A percentile compares a stretch with the other conserved stretches of the same genome.
Evolutionary conservation across 345 rosid genomes (phyloP).

Genomic region (Acer negundo): DNA sequence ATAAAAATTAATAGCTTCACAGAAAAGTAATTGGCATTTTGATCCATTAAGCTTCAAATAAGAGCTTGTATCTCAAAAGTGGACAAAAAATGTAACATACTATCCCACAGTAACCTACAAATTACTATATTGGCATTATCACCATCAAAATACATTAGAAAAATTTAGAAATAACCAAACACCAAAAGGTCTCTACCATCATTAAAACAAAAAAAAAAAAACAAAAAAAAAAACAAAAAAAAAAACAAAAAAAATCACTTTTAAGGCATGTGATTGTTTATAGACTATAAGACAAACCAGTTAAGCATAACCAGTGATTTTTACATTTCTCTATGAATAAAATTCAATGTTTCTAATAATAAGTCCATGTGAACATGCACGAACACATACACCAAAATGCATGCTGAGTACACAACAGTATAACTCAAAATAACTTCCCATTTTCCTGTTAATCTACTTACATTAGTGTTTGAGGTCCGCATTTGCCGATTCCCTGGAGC

Average conservation of each 20-base stretch:
- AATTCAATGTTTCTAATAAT: background rate
- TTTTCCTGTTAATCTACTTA: constrained; percentile 32
- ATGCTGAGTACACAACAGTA: background rate
- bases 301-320: background rate
- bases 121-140: background rate
- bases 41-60: constrained; percentile 24
- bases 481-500: constrained; percentile 59
- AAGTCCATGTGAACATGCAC: background rate
- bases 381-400: background rate
- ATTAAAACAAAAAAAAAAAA: background rate
- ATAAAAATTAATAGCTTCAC: constrained; percentile 15
- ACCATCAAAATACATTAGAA: background rate
- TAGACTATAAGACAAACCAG: background rate
- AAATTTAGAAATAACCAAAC: background rate
- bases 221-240: background rate
- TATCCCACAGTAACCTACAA: background rate
- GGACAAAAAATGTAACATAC: constrained; percentile 9
- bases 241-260: background rate
- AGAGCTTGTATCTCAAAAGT: constrained; percentile 11
- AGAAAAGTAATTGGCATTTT: constrained; percentile 9
- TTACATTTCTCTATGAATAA: background rate
- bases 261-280: background rate
- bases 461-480: constrained; percentile 57
- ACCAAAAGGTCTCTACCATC: background rate
- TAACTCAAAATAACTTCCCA: background rate